Evolutionary conservation across 23 red algal species (phyloP), one percentile per base, ranked within the genome.

Genomic region (Gracilaria gracilis): DNA sequence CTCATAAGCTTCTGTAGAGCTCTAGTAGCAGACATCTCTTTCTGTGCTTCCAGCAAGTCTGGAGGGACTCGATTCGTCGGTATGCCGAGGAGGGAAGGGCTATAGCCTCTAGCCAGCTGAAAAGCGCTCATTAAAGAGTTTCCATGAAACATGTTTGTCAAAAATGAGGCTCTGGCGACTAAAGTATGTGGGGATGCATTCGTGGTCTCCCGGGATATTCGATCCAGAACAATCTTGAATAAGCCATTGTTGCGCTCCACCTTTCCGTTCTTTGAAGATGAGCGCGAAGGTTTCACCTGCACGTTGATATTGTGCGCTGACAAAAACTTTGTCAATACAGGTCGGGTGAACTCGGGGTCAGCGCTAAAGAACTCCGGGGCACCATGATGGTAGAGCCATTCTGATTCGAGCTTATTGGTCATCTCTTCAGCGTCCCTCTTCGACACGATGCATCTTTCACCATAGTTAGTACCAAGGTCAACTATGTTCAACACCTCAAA

Each of bases 311-410:
- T 46, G 47, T 86, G 82, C 3, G 38, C 33, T 5, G 17, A 21
- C 9, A 86, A 2, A 9, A 86, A 0, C 33, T 4, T 46, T 1
- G 36, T 0, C 71, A 72, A 62, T 29, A 86, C 1, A 31, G 61
- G 82, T 70, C 36, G 14, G 0, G 29, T 70, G 55, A 86, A 55
- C 24, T 86, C 82, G 11, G 82, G 62, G 2, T 86, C 57, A 11
- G 83, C 64, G 9, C 66, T 87, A 21, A 85, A 85, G 2, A 6
- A 67, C 27, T 58, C 9, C 19, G 86, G 86, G 8, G 86, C 69
- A 24, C 86, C 71, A 32, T 79, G 86, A 11, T 79, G 86, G 35
- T 89, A 89, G 9, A 89, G 61, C 71, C 86, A 89, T 89, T 78
- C 37, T 25, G 49, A 27, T 42, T 78, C 86, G 15, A 80, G 23